Base-by-base conservation (phyloP, 1,139 yeast genomes). In the Magnusiomyces magnusii region DNA sequence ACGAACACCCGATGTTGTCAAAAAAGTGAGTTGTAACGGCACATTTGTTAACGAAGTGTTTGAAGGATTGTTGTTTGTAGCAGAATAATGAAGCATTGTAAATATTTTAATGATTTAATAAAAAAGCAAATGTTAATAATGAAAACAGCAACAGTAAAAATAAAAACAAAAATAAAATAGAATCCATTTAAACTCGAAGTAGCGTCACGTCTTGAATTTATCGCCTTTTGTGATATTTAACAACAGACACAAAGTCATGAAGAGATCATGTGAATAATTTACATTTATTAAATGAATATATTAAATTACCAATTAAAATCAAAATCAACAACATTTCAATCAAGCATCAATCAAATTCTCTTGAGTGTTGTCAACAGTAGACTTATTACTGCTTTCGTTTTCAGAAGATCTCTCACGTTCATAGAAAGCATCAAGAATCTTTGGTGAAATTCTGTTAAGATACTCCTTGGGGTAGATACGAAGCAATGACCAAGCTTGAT, bases 391-490 rank as follows among this genome's bases (percentile, higher is more conserved):
- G n/a, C n/a, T n/a, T n/a, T n/a, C n/a, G n/a, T n/a, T 63, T 31
- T 31, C 62, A 62, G 67, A 67, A 25, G 66, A 39, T 50, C 71
- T 72, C 59, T 87, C 86, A 75, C 97, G 86, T 69, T 92, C 97
- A 75, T 93, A 93, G 76, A 92, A 93, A 76, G 92, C 99, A 66
- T 84, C 86, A 73, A 93, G 80, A 68, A 93, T 91, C 85, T 93
- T 93, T 74, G 98, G 98, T 63, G 97, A 90, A 71, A 93, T 90
- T 84, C 99, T 91, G 80, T 93, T 95, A 75, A 93, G 86, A 86
- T 93, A 81, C 78, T 93, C 98, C 84, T 92, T 93, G 72, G 99
- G 99, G 80, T 93, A 93, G 73, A 93, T 93, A 81, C 99, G 90
- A 75, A 93, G 82, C 74, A 93, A 82, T 55, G 96, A 86, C 99